A percentile compares a stretch with the other conserved stretches of the same genome.
phyloP scores from a whole-genome alignment of 257 asterid genomes.

The Plantago elongata region DNA sequence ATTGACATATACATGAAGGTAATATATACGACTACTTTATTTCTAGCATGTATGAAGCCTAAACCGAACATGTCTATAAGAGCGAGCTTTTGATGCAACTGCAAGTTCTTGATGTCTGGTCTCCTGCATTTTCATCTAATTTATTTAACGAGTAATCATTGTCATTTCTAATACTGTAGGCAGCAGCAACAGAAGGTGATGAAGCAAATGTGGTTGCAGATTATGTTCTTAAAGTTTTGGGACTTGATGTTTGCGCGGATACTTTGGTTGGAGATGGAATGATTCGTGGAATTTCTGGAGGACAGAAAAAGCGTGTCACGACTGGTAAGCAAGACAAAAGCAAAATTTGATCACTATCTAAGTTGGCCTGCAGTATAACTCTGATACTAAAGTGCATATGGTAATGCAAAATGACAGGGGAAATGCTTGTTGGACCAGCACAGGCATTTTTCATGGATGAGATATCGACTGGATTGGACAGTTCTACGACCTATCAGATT shows the following conservation, averaged over 20 bases:
- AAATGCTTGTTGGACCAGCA: constrained; percentile 66
- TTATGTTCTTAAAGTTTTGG: constrained; percentile 37
- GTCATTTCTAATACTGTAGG: constrained; percentile 12
- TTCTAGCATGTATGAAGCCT: background rate
- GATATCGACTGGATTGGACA: constrained; percentile 63
- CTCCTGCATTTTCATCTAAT: no score
- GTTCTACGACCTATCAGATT: constrained; percentile 58
- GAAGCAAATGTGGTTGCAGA: constrained; percentile 35
- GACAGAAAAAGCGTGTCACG: constrained; percentile 38
- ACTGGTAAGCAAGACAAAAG: constrained; percentile 18
- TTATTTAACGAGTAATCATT: no score
- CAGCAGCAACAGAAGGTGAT: constrained; percentile 37
- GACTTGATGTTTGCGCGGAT: constrained; percentile 37
- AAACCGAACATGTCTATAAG: no score
- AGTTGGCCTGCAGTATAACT: background rate
- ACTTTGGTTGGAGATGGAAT: constrained; percentile 39
- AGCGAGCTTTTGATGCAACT: no score
- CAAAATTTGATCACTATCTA: background rate
- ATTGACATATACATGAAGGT: constrained; percentile 42
- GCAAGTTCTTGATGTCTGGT: no score
- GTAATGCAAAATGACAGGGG: constrained; percentile 30
- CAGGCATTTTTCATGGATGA: constrained; percentile 73
- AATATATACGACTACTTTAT: background rate
- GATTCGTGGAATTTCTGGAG: constrained; percentile 40
- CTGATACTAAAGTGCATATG: background rate